These are phyloP conservation scores for Candida insectorum DNA, from an alignment of 805 yeast species.

Conservation along the genomic window DNA sequence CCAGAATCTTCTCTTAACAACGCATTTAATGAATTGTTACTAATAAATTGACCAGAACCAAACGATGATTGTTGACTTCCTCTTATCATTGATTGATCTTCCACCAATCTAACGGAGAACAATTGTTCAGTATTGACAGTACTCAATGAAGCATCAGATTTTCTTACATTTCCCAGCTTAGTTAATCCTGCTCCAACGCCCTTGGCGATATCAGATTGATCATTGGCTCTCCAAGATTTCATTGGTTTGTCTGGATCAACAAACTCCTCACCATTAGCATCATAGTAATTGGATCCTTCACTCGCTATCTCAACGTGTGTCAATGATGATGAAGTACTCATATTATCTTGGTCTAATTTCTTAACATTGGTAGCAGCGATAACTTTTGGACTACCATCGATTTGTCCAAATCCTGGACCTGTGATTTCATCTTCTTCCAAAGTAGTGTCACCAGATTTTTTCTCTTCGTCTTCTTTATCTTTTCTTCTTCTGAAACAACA, in stretches of 20 bases:
- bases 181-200: constrained; percentile 11
- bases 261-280: constrained; percentile 24
- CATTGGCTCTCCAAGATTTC: constrained; percentile 43
- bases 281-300: constrained; percentile 25
- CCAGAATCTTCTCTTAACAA: constrained; percentile 27
- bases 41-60: constrained; percentile 20
- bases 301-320: constrained; percentile 47
- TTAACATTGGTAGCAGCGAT: constrained; percentile 11
- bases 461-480: constrained; percentile 15
- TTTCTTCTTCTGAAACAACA: constrained; percentile 46
- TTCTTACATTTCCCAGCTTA: constrained; percentile 53
- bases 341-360: constrained; percentile 12
- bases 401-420: constrained; percentile 36
- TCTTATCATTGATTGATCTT: constrained; percentile 39
- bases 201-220: constrained; percentile 25
- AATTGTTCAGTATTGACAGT: constrained; percentile 85
- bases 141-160: constrained; percentile 68
- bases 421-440: constrained; percentile 18
- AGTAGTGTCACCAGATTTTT: constrained; percentile 14
- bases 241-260: constrained; percentile 27
- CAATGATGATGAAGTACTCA: constrained; percentile 42
- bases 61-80: constrained; percentile 30
- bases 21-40: constrained; percentile 23
- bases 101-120: constrained; percentile 73
- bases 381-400: constrained; percentile 15